A percentile compares a stretch with the other conserved stretches of the same genome.
These are phyloP conservation scores for Scenedesmus sp. DNA, from an alignment of 163 green algal species.

Conservation along the genomic window DNA sequence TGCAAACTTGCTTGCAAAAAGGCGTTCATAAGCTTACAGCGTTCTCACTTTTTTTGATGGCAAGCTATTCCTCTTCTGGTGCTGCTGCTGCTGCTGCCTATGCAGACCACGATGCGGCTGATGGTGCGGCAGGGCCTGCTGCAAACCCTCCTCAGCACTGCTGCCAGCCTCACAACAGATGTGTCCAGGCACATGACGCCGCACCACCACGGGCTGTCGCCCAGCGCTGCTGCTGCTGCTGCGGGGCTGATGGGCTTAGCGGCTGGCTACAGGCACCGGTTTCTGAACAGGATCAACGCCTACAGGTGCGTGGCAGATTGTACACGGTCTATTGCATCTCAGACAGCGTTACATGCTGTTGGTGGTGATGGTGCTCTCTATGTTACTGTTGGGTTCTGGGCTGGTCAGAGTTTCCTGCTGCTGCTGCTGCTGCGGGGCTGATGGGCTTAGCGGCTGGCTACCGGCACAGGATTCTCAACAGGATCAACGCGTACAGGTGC, in stretches of 20 bases:
- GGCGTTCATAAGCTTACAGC: too few relatives aligned
- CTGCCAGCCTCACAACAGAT: not conserved
- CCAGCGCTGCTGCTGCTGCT: not conserved
- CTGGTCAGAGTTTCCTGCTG: not conserved
- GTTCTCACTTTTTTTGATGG: too few relatives aligned
- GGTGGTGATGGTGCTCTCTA: too few relatives aligned
- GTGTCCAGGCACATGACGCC: constrained; percentile 24
- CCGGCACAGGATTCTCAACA: not conserved
- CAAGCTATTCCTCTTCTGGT: too few relatives aligned
- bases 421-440: not conserved
- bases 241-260: not conserved
- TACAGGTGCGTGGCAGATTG: constrained; percentile 15
- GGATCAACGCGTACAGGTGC: constrained; percentile 36
- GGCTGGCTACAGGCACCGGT: not conserved
- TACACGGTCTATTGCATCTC: too few relatives aligned
- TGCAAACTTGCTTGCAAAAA: too few relatives aligned
- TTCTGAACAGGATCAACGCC: constrained; percentile 24
- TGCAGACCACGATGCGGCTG: not conserved
- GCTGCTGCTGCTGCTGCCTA: not conserved
- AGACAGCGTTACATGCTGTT: too few relatives aligned
- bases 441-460: not conserved
- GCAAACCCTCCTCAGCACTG: not conserved
- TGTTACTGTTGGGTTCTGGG: too few relatives aligned
- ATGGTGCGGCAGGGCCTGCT: not conserved
- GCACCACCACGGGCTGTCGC: not conserved